Percentiles rank a stretch among this genome's conserved stretches.
Conservation (phyloP, 1,284 basidiomycete species). For the Tilletia horrida region DNA sequence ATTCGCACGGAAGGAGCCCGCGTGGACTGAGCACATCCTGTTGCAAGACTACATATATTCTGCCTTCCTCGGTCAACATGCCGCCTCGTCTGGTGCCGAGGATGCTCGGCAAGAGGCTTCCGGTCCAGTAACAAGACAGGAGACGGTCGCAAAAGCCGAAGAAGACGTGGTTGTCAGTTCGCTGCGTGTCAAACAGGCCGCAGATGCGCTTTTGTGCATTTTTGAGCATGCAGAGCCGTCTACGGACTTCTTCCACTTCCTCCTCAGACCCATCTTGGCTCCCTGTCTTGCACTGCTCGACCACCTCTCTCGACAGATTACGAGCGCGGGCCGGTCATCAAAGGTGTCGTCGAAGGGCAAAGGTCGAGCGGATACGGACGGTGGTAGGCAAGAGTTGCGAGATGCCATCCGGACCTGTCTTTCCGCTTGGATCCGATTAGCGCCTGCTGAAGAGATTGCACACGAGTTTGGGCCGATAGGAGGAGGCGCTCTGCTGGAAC, state of each 20-base stretch:
- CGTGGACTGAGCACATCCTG: not conserved
- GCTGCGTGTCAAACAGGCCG: slow-evolving; percentile 16
- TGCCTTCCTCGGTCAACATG: not conserved
- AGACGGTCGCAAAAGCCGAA: not conserved
- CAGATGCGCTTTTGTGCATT: slow-evolving; percentile 32
- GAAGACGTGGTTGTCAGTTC: not conserved
- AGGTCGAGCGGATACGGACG: slow-evolving; percentile 17
- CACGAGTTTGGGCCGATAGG: slow-evolving; percentile 22
- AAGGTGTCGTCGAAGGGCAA: slow-evolving; percentile 24
- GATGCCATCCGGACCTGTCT: slow-evolving; percentile 33
- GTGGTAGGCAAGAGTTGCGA: slow-evolving; percentile 24
- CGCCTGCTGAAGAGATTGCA: slow-evolving; percentile 27
- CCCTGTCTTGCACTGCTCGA: slow-evolving; percentile 39
- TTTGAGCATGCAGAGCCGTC: slow-evolving; percentile 45
- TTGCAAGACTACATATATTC: not conserved
- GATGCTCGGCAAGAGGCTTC: no score
- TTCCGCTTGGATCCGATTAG: slow-evolving; percentile 39
- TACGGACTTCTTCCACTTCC: slow-evolving; percentile 34
- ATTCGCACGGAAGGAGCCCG: slow-evolving; percentile 9
- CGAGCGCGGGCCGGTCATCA: not conserved
- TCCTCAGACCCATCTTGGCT: slow-evolving; percentile 33
- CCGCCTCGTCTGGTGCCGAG: no score
- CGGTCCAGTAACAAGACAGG: not conserved
- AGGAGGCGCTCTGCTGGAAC: slow-evolving; percentile 23
- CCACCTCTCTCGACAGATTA: slow-evolving; percentile 19